Conservation (phyloP, 352 stramenopile species). For the Phytophthora lateralis region DNA sequence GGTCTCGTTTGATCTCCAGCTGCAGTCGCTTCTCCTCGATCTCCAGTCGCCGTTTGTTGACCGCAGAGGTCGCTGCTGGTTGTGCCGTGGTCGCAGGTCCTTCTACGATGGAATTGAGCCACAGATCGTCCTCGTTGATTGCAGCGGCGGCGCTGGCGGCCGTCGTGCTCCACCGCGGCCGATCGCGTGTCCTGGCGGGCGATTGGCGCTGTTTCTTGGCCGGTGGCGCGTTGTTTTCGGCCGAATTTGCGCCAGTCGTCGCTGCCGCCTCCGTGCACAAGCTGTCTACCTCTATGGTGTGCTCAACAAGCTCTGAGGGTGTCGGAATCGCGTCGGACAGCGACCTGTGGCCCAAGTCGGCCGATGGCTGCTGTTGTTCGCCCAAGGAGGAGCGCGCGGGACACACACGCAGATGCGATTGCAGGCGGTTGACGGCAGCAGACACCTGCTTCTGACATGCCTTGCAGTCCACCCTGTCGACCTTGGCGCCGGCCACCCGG, state of each 20-base stretch:
- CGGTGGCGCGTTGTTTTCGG: slow-evolving; percentile 11
- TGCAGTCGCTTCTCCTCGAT: slow-evolving; percentile 64
- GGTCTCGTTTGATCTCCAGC: slow-evolving; percentile 51
- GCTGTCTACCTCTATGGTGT: not conserved
- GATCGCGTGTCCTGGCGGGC: not conserved
- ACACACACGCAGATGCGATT: slow-evolving; percentile 69
- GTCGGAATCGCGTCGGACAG: slow-evolving; percentile 9
- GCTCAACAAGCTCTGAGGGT: slow-evolving; percentile 15
- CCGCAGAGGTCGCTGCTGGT: slow-evolving; percentile 6
- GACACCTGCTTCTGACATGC: slow-evolving; percentile 66
- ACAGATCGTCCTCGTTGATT: slow-evolving; percentile 33
- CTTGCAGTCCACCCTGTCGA: slow-evolving; percentile 70
- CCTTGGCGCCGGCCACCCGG: slow-evolving; percentile 55
- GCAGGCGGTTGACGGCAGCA: slow-evolving; percentile 61
- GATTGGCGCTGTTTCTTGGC: slow-evolving; percentile 35
- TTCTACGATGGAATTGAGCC: slow-evolving; percentile 11
- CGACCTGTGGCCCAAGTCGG: not conserved
- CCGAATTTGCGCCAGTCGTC: not conserved
- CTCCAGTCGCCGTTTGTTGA: slow-evolving; percentile 48
- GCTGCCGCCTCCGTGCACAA: not conserved
- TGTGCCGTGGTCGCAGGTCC: not conserved
- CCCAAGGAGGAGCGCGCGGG: slow-evolving; percentile 32
- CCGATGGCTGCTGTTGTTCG: not conserved
- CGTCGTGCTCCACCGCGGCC: no score
- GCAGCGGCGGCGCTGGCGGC: not conserved